phyloP scores from a whole-genome alignment of 768 basidiomycete species.

The Lactarius sp. region DNA sequence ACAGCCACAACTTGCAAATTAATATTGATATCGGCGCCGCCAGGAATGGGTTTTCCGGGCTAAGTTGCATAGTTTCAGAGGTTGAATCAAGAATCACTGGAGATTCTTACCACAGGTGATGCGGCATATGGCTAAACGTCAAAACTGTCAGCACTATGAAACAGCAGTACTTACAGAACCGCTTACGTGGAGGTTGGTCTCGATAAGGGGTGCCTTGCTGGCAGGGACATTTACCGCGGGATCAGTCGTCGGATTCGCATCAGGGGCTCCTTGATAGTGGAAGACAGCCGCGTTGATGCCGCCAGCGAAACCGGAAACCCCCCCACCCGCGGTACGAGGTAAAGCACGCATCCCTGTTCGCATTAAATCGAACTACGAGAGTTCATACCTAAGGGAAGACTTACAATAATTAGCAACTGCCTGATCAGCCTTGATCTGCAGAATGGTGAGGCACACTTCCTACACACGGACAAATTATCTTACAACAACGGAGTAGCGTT shows the following conservation, averaged over 20 bases:
- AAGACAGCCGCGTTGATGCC: conserved; percentile 17
- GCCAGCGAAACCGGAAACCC: background rate
- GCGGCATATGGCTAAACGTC: background rate
- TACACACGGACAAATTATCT: background rate
- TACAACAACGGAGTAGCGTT: conserved; percentile 31
- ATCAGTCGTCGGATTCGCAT: conserved; percentile 11
- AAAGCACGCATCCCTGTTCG: conserved; percentile 18
- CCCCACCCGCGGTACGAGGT: background rate
- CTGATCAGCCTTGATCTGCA: conserved; percentile 38
- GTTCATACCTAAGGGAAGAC: conserved; percentile 8
- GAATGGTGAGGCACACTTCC: background rate
- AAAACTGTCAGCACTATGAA: background rate
- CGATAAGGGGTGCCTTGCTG: conserved; percentile 6
- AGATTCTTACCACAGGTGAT: background rate
- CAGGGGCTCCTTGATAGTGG: conserved; percentile 21
- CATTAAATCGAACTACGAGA: conserved; percentile 16
- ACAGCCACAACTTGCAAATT: background rate
- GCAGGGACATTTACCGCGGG: conserved; percentile 5
- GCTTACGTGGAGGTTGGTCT: conserved; percentile 20
- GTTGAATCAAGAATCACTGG: background rate
- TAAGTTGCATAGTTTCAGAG: background rate
- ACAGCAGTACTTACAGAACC: too few species aligned
- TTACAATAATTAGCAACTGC: conserved; percentile 43
- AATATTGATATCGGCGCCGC: conserved; percentile 23
- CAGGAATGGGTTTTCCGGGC: conserved; percentile 14